A percentile compares a stretch with the other conserved stretches of the same genome.
Conservation (phyloP, 129 eudicot species). For the Ambrosia artemisiifolia region DNA sequence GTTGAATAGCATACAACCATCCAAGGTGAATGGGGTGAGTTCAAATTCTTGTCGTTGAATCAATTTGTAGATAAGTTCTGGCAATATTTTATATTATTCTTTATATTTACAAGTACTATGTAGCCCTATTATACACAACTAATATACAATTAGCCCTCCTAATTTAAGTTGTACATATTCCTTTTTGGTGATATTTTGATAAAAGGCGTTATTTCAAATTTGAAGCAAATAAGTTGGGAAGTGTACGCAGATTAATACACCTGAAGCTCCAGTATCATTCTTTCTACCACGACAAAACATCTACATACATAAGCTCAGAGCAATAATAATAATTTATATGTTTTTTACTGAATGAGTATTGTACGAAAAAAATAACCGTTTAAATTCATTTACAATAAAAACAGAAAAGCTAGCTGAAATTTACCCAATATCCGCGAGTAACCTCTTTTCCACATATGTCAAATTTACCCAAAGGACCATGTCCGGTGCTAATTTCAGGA, state of each 20-base stretch:
- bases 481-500: conserved; percentile 32
- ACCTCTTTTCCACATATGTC: conserved; percentile 91
- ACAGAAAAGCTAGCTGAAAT: conserved; percentile 8
- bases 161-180: no score
- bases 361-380: not conserved
- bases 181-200: not conserved
- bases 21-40: conserved; percentile 73
- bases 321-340: not conserved
- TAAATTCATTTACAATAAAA: not conserved
- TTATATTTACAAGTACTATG: no score
- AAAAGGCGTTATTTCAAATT: not conserved
- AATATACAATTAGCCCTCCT: no score
- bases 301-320: conserved; percentile 39
- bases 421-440: conserved; percentile 96
- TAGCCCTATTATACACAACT: no score
- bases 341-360: not conserved
- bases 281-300: conserved; percentile 96
- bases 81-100: no score
- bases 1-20: conserved; percentile 74
- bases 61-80: not conserved
- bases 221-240: not conserved
- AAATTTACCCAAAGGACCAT: conserved; percentile 37
- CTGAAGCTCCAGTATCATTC: conserved; percentile 93
- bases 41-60: not conserved
- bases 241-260: conserved; percentile 25